Evolutionary conservation across 2,329 filamentous ascomycete genomes (phyloP).

Genomic region (Neophaeococcomyces aloes): DNA sequence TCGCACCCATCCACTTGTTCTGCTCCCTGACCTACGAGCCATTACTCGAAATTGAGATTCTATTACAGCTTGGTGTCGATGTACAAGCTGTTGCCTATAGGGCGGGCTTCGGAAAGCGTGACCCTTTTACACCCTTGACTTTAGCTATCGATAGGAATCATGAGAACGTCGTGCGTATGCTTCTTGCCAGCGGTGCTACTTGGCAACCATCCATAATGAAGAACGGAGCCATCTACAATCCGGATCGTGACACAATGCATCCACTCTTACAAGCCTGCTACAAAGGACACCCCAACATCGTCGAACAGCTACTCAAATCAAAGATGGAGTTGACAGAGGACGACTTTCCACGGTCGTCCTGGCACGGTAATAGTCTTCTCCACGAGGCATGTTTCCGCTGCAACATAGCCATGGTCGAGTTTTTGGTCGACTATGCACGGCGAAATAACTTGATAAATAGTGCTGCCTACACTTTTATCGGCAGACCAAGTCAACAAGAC

Average conservation of each 20-base stretch:
- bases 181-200: conserved; percentile 8
- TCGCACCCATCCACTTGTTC: conserved; percentile 18
- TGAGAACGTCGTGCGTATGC: conserved; percentile 12
- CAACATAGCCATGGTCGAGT: conserved; percentile 14
- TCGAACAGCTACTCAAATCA: conserved; percentile 15
- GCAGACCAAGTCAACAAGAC: conserved; percentile 10
- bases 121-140: conserved; percentile 16
- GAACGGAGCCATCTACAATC: conserved; percentile 2
- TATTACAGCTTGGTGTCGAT: conserved; percentile 16
- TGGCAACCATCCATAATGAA: conserved; percentile 7
- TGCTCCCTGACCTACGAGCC: conserved; percentile 5
- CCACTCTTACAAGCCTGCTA: conserved; percentile 17
- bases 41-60: conserved; percentile 12
- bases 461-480: background rate
- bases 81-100: conserved; percentile 15
- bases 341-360: conserved; percentile 11
- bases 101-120: conserved; percentile 13
- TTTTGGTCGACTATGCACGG: conserved; percentile 9
- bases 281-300: conserved; percentile 13
- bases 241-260: conserved; percentile 10
- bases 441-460: background rate
- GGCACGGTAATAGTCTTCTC: conserved; percentile 18
- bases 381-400: conserved; percentile 17
- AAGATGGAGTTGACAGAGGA: conserved; percentile 7
- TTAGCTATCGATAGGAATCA: conserved; percentile 14